Evolutionary conservation across 805 yeast genomes (phyloP).

Genomic region (Nakazawaea laoshanensis): DNA sequence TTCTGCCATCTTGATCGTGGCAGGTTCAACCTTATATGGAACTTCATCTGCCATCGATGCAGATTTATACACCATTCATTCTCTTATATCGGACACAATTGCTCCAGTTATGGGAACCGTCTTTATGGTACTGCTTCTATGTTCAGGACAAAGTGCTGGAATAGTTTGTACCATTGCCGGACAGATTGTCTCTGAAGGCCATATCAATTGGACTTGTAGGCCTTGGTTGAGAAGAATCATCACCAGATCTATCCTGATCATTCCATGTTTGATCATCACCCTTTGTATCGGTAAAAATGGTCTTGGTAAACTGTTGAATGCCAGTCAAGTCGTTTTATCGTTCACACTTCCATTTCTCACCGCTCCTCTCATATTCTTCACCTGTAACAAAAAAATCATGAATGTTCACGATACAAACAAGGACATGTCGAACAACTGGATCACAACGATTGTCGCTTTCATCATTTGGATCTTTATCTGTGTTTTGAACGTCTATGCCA

Average conservation of each 20-base stretch:
- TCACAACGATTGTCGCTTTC: slow-evolving; percentile 37
- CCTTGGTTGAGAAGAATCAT: slow-evolving; percentile 78
- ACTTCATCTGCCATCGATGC: slow-evolving; percentile 60
- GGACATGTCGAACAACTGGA: slow-evolving; percentile 57
- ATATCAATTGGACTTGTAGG: slow-evolving; percentile 62
- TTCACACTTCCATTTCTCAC: slow-evolving; percentile 69
- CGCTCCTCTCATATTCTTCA: slow-evolving; percentile 75
- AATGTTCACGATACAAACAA: slow-evolving; percentile 34
- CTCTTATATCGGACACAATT: slow-evolving; percentile 42
- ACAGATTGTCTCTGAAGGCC: slow-evolving; percentile 84
- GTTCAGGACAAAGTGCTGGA: slow-evolving; percentile 81
- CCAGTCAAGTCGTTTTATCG: slow-evolving; percentile 74
- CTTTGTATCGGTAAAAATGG: slow-evolving; percentile 62
- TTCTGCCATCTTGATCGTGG: slow-evolving; percentile 66
- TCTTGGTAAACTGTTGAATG: slow-evolving; percentile 60
- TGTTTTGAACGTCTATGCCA: slow-evolving; percentile 56
- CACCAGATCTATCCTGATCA: slow-evolving; percentile 63
- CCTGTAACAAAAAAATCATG: slow-evolving; percentile 62
- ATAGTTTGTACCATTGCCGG: slow-evolving; percentile 87
- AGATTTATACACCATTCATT: slow-evolving; percentile 67
- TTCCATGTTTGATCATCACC: slow-evolving; percentile 68
- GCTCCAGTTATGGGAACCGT: slow-evolving; percentile 73
- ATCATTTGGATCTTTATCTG: slow-evolving; percentile 62
- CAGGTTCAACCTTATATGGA: slow-evolving; percentile 68
- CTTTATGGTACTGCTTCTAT: slow-evolving; percentile 71